Evolutionary conservation across 306 rosid genomes (phyloP), one percentile per base, ranked within the genome.

Genomic region (Lupinus albus): DNA sequence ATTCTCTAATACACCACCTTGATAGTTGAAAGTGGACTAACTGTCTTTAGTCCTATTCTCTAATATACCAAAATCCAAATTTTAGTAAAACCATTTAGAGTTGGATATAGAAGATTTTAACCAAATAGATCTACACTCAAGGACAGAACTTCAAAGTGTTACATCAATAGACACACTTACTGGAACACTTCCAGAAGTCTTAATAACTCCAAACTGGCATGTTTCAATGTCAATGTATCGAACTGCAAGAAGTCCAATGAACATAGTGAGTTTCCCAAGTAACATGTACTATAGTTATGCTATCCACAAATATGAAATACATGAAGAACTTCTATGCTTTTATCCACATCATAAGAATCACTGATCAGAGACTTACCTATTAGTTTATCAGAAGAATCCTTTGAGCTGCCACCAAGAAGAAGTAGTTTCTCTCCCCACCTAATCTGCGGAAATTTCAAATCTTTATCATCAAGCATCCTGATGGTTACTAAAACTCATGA

Each of bases 111-210:
- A 71, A 58, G 33, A 53, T 14, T 42, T 41, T 4, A 71, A 50
- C 71, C 15, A 61, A 64, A 73, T 60, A 53, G 38, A 5, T 14
- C 74, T 68, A 63, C 60, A 65, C 15, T 13, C 45, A 36, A 68
- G 59, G 50, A 17, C 58, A 69, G 52, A 73, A 68, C 35, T 70
- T 57, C 41, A 60, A 61, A 73, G 58, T 64, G 61, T 18, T 68
- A 20, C 62, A 67, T 12, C 16, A 67, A 63, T 36, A 35, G 59
- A 45, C 39, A 81, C 45, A 67, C 71, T 80, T 86, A 94, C 99
- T 71, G 99, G 99, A 79, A 81, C 87, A 74, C 80, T 81, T 81
- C 99, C 99, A 56, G 89, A 85, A 42, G 97, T 86, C 82, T 81
- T 82, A 45, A 88, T 39, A 67, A 83, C 80, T 62, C 95, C 93